Percentiles rank a stretch among this genome's conserved stretches.
Evolutionary conservation across 23 red algal genomes (phyloP).

Genomic region (Gracilaria gracilis): DNA sequence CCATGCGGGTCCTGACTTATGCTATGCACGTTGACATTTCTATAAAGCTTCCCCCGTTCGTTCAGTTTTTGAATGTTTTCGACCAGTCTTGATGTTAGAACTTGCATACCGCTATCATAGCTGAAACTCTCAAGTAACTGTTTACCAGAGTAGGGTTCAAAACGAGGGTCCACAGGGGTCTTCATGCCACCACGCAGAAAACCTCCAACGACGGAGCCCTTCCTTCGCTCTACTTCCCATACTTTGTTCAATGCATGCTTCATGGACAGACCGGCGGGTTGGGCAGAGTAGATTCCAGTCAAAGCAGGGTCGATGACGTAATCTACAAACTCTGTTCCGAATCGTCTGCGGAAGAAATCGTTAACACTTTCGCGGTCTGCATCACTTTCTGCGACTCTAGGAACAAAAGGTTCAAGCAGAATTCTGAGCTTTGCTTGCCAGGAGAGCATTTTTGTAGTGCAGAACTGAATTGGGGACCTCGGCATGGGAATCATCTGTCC

Average conservation of each 20-base stretch:
- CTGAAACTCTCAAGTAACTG: constrained; percentile 61
- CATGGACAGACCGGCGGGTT: constrained; percentile 38
- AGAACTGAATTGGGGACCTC: constrained; percentile 42
- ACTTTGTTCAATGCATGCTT: constrained; percentile 60
- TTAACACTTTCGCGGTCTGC: constrained; percentile 59
- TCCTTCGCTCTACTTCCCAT: constrained; percentile 43
- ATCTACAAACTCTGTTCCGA: constrained; percentile 74
- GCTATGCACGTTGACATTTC: constrained; percentile 9
- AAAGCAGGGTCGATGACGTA: constrained; percentile 66
- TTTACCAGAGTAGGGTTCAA: constrained; percentile 26
- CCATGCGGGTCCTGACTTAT: constrained; percentile 34
- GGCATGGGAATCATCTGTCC: constrained; percentile 70
- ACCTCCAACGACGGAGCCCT: constrained; percentile 62
- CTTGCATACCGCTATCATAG: constrained; percentile 67
- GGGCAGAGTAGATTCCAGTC: constrained; percentile 69
- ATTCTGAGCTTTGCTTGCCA: constrained; percentile 56
- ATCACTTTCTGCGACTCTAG: neutral
- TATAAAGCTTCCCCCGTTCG: constrained; percentile 17
- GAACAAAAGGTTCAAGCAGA: constrained; percentile 52
- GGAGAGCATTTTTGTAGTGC: constrained; percentile 29
- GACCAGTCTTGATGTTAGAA: constrained; percentile 41
- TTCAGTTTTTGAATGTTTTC: constrained; percentile 27
- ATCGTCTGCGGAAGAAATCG: constrained; percentile 65
- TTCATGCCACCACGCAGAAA: constrained; percentile 46
- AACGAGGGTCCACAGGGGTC: constrained; percentile 27